Percentiles rank a stretch among this genome's conserved stretches.
Evolutionary conservation across 495 filamentous ascomycete species (phyloP).

Genomic region (Tuber magnatum): DNA sequence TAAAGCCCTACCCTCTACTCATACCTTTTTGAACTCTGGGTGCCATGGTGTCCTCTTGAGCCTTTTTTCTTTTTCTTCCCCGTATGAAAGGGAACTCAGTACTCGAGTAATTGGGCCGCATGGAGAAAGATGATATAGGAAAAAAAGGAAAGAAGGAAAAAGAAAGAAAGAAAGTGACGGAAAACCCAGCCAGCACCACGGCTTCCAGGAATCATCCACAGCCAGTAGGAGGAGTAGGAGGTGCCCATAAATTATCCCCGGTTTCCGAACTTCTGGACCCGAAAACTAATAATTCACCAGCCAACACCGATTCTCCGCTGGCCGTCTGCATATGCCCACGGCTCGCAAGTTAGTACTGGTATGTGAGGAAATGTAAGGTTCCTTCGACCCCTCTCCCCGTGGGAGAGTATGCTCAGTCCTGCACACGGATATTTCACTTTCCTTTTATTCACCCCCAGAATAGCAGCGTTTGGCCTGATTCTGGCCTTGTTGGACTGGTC

Average conservation of each 20-base stretch:
- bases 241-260: constrained; percentile 5
- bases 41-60: background rate
- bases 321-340: background rate
- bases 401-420: background rate
- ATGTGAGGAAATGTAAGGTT: background rate
- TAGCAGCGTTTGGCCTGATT: background rate
- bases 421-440: background rate
- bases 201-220: background rate
- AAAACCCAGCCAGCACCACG: background rate
- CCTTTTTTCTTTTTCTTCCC: background rate
- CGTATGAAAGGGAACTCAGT: background rate
- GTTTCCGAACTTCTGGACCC: background rate
- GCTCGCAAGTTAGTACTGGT: background rate
- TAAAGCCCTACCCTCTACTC: background rate
- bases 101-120: background rate
- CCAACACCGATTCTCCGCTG: background rate
- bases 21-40: background rate
- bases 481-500: background rate
- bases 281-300: background rate
- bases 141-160: constrained; percentile 3
- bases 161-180: background rate
- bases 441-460: background rate
- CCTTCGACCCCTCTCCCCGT: background rate
- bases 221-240: background rate
- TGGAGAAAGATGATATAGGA: background rate